phyloP scores from a whole-genome alignment of 2,329 filamentous ascomycete genomes.

The Colletotrichum lentis region DNA sequence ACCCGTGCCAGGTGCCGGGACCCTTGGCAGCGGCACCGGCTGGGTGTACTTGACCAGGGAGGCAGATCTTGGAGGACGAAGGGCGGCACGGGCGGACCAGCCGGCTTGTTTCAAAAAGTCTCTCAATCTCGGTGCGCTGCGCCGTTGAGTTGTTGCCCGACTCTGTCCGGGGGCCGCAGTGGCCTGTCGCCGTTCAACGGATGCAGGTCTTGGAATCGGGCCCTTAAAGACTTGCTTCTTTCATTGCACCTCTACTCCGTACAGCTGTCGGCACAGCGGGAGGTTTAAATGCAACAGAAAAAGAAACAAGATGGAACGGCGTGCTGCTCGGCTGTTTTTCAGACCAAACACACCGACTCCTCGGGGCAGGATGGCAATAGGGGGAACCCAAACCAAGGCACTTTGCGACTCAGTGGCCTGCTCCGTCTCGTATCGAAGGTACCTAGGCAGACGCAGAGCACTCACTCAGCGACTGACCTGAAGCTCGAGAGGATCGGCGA shows the following conservation, averaged over 20 bases:
- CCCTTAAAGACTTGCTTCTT: neutral
- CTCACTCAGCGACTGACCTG: constrained; percentile 18
- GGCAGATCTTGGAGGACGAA: constrained; percentile 23
- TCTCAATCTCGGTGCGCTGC: constrained; percentile 12
- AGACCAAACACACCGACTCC: constrained; percentile 12
- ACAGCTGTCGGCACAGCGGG: constrained; percentile 7
- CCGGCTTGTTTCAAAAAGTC: constrained; percentile 31
- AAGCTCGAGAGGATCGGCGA: neutral
- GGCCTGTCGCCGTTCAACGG: neutral
- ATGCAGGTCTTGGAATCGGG: constrained; percentile 1
- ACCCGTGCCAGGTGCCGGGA: neutral
- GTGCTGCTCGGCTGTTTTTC: constrained; percentile 10
- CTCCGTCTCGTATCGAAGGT: constrained; percentile 13
- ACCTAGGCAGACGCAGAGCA: neutral
- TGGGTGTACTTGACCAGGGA: constrained; percentile 20
- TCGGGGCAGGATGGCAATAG: too few species aligned
- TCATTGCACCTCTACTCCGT: constrained; percentile 9
- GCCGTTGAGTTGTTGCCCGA: neutral
- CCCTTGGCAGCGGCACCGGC: constrained; percentile 19
- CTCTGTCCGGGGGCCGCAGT: neutral
- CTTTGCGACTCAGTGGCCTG: constrained; percentile 8
- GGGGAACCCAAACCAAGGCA: neutral
- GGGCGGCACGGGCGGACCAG: constrained; percentile 12
- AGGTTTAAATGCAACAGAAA: constrained; percentile 6
- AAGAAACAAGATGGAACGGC: constrained; percentile 27